Evolutionary conservation across 768 basidiomycete genomes (phyloP).

Genomic region (Termitomyces sp.): DNA sequence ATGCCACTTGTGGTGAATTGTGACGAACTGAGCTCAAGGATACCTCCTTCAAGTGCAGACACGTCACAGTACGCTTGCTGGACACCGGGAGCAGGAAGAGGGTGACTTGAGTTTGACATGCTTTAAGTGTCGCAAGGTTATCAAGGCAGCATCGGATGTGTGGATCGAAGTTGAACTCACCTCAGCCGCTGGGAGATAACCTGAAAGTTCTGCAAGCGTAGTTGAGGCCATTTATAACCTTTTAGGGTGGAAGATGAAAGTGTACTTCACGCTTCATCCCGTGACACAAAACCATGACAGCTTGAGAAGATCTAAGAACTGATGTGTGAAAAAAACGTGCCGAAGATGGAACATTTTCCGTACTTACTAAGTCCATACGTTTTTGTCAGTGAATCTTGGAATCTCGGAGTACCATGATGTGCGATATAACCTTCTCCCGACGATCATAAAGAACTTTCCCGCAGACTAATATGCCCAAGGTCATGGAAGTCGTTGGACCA

Average conservation of each 20-base stretch:
- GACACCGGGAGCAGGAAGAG: slow-evolving; percentile 33
- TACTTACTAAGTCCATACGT: too few species aligned
- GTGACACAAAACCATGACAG: too few species aligned
- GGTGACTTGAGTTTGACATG: slow-evolving; percentile 9
- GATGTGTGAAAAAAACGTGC: not conserved
- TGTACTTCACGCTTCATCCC: not conserved
- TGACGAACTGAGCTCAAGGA: slow-evolving; percentile 32
- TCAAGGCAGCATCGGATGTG: not conserved
- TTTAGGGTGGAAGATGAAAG: not conserved
- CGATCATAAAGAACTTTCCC: not conserved
- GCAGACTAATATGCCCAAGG: not conserved
- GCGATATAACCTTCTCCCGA: too few species aligned
- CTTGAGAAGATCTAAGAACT: not conserved
- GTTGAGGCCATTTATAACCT: not conserved
- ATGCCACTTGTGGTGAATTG: slow-evolving; percentile 30
- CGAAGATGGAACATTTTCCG: not conserved
- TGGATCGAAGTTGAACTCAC: not conserved
- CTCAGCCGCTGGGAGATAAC: not conserved
- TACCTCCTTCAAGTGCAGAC: slow-evolving; percentile 52
- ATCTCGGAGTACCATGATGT: not conserved
- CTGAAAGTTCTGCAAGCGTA: not conserved
- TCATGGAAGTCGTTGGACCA: not conserved
- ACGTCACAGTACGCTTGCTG: slow-evolving; percentile 49
- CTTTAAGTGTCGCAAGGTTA: not conserved
- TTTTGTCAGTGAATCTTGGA: not conserved